phyloP scores from a whole-genome alignment of 2,329 filamentous ascomycete species.

The Nemania sp. region DNA sequence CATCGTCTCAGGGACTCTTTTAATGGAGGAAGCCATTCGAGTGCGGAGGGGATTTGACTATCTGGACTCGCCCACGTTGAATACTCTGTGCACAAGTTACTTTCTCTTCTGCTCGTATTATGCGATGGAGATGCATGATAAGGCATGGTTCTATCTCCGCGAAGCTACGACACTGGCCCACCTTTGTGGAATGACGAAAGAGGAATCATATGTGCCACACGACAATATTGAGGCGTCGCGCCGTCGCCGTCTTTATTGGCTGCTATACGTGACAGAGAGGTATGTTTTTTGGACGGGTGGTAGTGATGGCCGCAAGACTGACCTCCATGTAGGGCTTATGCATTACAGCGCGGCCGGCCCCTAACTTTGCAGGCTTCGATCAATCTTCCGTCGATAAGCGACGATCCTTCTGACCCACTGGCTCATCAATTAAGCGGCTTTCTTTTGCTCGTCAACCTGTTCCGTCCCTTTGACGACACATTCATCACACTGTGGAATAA shows the following conservation, averaged over 20 bases:
- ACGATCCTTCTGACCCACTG: constrained; percentile 62
- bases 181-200: constrained; percentile 64
- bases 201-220: constrained; percentile 64
- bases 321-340: constrained; percentile 61
- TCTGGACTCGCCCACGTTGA: constrained; percentile 58
- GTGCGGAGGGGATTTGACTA: constrained; percentile 67
- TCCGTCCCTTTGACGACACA: constrained; percentile 67
- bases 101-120: constrained; percentile 77
- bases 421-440: constrained; percentile 60
- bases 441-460: constrained; percentile 64
- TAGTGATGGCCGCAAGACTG: constrained; percentile 10
- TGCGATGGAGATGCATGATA: constrained; percentile 72
- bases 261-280: constrained; percentile 74
- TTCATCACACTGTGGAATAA: constrained; percentile 71
- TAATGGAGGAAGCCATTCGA: constrained; percentile 70
- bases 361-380: constrained; percentile 72
- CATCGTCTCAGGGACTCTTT: constrained; percentile 65
- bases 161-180: constrained; percentile 74
- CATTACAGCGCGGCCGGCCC: constrained; percentile 70
- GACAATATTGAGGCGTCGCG: constrained; percentile 64
- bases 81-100: constrained; percentile 72
- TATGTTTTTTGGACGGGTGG: constrained; percentile 40
- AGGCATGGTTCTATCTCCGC: constrained; percentile 78
- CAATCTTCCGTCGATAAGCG: constrained; percentile 63
- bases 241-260: constrained; percentile 72